Conservation (phyloP, 2,329 filamentous ascomycete species). For the Helotiales sp. region DNA sequence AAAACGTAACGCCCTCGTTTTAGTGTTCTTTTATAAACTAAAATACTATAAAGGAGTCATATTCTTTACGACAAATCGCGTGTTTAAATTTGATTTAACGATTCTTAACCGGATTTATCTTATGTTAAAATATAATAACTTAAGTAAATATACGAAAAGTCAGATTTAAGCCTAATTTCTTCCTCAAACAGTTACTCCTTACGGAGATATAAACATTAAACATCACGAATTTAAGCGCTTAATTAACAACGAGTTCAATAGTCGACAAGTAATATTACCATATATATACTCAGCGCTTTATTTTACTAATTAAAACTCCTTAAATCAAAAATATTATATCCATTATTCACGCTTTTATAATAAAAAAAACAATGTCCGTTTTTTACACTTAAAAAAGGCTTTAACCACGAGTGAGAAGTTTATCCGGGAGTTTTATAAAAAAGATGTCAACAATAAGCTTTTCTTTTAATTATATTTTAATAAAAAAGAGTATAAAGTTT, state of each 20-base stretch:
- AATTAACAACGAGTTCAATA: background rate
- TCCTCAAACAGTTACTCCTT: background rate
- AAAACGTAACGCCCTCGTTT: conserved; percentile 20
- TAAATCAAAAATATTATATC: background rate
- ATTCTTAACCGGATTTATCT: background rate
- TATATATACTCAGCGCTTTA: background rate
- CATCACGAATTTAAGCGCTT: background rate
- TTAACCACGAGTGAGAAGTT: background rate
- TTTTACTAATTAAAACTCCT: background rate
- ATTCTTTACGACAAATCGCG: conserved; percentile 45
- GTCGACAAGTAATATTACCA: background rate
- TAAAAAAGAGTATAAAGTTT: background rate
- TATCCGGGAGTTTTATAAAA: background rate
- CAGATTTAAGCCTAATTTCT: background rate
- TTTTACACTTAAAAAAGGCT: background rate
- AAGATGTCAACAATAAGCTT: background rate
- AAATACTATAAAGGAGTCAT: conserved; percentile 48
- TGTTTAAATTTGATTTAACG: background rate
- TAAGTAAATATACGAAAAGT: background rate
- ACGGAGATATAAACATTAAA: background rate
- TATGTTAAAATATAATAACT: background rate
- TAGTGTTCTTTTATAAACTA: conserved; percentile 45
- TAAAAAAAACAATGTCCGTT: background rate
- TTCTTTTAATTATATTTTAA: background rate
- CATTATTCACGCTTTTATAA: background rate